Evolutionary conservation across 1,284 basidiomycete genomes (phyloP).

Genomic region (Rhodotorula mucilaginosa): DNA sequence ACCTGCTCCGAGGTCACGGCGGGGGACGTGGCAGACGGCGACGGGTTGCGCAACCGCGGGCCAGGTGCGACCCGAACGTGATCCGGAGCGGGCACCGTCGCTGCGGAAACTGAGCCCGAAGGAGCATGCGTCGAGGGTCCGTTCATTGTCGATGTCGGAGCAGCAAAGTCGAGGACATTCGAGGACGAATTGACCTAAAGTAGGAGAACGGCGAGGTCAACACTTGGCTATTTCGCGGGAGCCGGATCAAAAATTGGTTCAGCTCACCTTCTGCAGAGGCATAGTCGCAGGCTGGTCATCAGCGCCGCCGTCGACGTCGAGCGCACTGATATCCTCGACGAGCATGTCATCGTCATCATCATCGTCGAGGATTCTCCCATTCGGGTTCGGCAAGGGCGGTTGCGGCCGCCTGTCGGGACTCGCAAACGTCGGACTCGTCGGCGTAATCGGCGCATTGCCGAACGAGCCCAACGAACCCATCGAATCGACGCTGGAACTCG

Average conservation of each 20-base stretch:
- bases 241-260: no score
- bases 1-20: neutral
- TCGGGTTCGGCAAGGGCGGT: slow-evolving; percentile 1
- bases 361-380: neutral
- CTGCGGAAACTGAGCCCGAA: neutral
- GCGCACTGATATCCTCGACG: slow-evolving; percentile 18
- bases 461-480: slow-evolving; percentile 16
- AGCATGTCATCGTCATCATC: slow-evolving; percentile 24
- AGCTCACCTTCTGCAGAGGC: neutral
- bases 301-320: slow-evolving; percentile 10
- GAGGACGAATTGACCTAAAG: neutral
- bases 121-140: neutral
- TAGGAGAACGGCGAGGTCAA: neutral
- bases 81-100: neutral
- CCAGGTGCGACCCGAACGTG: slow-evolving; percentile 12
- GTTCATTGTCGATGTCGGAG: neutral
- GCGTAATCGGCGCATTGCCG: slow-evolving; percentile 13
- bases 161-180: neutral
- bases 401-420: slow-evolving; percentile 10
- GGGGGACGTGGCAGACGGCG: slow-evolving; percentile 17
- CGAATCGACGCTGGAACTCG: slow-evolving; percentile 29
- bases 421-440: slow-evolving; percentile 24
- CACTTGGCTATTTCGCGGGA: no score
- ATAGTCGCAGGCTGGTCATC: neutral
- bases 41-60: slow-evolving; percentile 32